Conservation (phyloP, 2,329 filamentous ascomycete species). For the Epichloe gansuensis region DNA sequence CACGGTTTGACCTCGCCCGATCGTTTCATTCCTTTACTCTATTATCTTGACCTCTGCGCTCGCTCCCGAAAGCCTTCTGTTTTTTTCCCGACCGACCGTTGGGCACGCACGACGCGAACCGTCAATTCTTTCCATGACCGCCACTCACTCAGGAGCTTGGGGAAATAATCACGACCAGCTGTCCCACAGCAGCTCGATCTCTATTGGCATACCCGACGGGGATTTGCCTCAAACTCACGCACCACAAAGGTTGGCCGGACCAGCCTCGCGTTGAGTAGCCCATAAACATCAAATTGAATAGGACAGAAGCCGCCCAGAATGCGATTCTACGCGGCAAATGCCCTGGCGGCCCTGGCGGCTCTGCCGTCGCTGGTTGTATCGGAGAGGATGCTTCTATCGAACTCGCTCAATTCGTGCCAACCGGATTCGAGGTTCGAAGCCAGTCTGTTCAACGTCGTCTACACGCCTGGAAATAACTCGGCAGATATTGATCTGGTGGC, state of each 20-base stretch:
- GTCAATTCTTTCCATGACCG: neutral
- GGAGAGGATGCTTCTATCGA: conserved; percentile 25
- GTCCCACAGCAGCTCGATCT: too few species aligned
- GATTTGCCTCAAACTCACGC: too few species aligned
- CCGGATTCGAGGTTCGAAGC: conserved; percentile 68
- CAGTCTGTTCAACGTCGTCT: conserved; percentile 68
- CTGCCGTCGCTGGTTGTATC: conserved; percentile 4
- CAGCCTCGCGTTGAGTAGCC: neutral
- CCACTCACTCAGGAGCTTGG: neutral
- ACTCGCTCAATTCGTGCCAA: conserved; percentile 68
- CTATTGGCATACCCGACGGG: too few species aligned
- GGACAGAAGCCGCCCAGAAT: neutral
- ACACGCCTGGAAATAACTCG: conserved; percentile 56
- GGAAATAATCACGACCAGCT: neutral
- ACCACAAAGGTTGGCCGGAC: too few species aligned
- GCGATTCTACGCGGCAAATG: neutral
- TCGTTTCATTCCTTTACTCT: neutral
- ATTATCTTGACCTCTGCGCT: neutral
- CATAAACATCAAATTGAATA: neutral
- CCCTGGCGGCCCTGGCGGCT: conserved; percentile 2
- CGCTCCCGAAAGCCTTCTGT: neutral
- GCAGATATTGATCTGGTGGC: conserved; percentile 60
- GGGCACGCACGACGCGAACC: neutral
- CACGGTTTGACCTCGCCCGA: neutral
- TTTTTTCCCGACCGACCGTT: neutral